A percentile compares a stretch with the other conserved stretches of the same genome.
These are phyloP conservation scores for Penicillium psychrosexuale DNA, from an alignment of 2,329 filamentous ascomycete genomes.

Conservation along the genomic window DNA sequence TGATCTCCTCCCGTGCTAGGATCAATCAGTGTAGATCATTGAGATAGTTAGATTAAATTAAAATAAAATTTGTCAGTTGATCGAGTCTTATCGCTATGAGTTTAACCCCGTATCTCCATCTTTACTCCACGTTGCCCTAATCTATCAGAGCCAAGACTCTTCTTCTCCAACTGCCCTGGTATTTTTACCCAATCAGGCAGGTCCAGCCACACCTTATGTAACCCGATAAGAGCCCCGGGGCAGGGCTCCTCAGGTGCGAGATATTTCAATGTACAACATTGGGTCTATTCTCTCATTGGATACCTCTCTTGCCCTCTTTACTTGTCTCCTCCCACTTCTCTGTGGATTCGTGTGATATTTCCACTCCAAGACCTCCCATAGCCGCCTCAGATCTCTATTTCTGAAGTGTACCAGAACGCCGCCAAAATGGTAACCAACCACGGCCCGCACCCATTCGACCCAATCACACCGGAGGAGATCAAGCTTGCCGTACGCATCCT, in stretches of 20 bases:
- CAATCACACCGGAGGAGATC: conserved; percentile 39
- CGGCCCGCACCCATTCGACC: conserved; percentile 37
- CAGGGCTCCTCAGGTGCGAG: background rate
- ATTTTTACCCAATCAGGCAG: conserved; percentile 25
- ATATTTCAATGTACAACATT: conserved; percentile 13
- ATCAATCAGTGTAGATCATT: too few species aligned
- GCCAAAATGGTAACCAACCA: conserved; percentile 19
- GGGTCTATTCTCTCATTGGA: background rate
- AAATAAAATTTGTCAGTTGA: too few species aligned
- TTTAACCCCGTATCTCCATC: background rate
- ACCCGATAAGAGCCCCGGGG: conserved; percentile 16
- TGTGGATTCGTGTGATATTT: background rate
- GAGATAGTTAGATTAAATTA: background rate
- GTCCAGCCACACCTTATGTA: conserved; percentile 25
- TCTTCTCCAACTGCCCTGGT: background rate
- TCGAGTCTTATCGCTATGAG: too few species aligned
- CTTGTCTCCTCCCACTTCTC: background rate
- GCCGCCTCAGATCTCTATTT: background rate
- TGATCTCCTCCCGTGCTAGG: background rate
- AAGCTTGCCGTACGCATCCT: conserved; percentile 36
- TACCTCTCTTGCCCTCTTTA: background rate
- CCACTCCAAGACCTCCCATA: background rate
- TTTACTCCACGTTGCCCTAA: background rate
- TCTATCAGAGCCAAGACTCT: background rate
- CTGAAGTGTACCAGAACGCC: conserved; percentile 2